Evolutionary conservation across 306 rosid genomes (phyloP).

Genomic region (Cercis canadensis): DNA sequence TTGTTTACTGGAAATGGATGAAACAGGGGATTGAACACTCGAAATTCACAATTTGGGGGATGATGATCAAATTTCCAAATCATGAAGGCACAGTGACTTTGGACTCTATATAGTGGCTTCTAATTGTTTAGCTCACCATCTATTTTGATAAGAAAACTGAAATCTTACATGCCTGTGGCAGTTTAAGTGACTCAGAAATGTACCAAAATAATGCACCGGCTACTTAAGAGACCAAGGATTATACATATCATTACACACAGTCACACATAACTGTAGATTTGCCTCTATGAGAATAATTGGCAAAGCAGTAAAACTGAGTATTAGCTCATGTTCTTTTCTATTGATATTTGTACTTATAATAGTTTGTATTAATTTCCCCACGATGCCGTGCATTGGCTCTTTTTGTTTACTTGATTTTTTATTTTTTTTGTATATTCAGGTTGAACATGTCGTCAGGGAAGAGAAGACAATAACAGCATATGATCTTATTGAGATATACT

Average conservation of each 20-base stretch:
- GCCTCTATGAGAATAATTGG: background rate
- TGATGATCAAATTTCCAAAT: too few species aligned
- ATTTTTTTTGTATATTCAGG: constrained; percentile 52
- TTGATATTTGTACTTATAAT: too few species aligned
- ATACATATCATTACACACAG: too few species aligned
- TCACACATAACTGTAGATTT: background rate
- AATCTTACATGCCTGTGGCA: background rate
- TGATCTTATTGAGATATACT: constrained; percentile 86
- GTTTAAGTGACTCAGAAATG: background rate
- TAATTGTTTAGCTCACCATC: background rate
- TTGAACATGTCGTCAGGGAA: constrained; percentile 94
- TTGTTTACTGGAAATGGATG: too few species aligned
- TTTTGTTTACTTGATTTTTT: constrained; percentile 25
- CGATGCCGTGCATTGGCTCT: background rate
- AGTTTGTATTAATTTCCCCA: too few species aligned
- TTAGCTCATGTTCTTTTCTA: background rate
- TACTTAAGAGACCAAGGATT: background rate
- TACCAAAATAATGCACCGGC: background rate
- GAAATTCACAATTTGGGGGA: too few species aligned
- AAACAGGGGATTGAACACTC: too few species aligned
- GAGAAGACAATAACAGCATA: constrained; percentile 90
- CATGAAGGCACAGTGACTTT: too few species aligned
- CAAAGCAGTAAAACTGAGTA: constrained; percentile 14
- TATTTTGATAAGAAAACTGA: background rate
- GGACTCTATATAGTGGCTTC: background rate